phyloP scores from a whole-genome alignment of 179 eudicot species.

The Spergularia azorica region DNA sequence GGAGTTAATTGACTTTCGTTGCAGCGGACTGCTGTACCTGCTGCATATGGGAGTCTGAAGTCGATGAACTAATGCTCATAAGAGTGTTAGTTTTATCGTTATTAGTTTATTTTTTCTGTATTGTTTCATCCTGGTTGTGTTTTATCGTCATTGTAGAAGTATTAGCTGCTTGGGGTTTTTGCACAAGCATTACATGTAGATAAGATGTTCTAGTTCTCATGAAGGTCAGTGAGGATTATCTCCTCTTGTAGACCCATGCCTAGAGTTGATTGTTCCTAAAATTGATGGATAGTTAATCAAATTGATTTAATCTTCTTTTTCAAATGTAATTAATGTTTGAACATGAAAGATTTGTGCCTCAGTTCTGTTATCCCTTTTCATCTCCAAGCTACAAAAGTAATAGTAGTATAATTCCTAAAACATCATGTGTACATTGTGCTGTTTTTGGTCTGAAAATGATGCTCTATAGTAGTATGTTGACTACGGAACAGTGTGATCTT shows the following conservation, averaged over 20 bases:
- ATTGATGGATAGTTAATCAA: slow-evolving; percentile 23
- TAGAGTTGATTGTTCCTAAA: slow-evolving; percentile 29
- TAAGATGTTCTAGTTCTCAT: slow-evolving; percentile 33
- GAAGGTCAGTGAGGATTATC: slow-evolving; percentile 29
- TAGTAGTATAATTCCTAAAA: neutral
- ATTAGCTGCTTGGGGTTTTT: slow-evolving; percentile 35
- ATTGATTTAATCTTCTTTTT: slow-evolving; percentile 14
- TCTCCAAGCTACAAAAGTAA: neutral
- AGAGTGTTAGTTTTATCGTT: slow-evolving; percentile 29
- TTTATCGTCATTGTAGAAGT: slow-evolving; percentile 24
- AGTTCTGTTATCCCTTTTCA: neutral
- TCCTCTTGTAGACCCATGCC: slow-evolving; percentile 33
- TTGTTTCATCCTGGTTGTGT: slow-evolving; percentile 8
- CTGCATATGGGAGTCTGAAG: neutral
- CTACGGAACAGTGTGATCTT: slow-evolving; percentile 10
- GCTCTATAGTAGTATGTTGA: neutral
- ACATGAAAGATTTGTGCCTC: neutral
- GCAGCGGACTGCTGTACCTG: slow-evolving; percentile 24
- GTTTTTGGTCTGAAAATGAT: slow-evolving; percentile 4
- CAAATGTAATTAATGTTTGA: slow-evolving; percentile 11
- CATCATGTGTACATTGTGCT: neutral
- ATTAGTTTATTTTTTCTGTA: slow-evolving; percentile 17
- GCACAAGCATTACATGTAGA: slow-evolving; percentile 47
- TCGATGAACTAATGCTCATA: slow-evolving; percentile 17
- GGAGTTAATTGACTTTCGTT: neutral